These are phyloP conservation scores for Nicotiana knightiana DNA, from an alignment of 257 asterid genomes.

Conservation along the genomic window DNA sequence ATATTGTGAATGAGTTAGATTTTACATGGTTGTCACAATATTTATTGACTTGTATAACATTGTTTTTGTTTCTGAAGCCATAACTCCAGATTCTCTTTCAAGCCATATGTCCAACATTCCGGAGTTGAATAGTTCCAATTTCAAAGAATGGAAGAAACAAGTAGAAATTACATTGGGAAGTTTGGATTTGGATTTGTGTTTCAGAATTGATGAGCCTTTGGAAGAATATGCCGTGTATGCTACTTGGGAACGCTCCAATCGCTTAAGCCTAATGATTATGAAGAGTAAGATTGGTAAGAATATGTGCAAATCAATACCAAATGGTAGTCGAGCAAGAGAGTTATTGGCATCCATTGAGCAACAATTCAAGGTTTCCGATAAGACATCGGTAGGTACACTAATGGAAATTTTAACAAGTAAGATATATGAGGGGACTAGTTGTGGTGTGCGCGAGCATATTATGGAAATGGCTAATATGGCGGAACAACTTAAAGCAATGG, in stretches of 20 bases:
- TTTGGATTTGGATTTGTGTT: constrained; percentile 4
- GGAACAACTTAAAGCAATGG: constrained; percentile 1
- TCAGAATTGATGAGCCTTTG: neutral
- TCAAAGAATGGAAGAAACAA: constrained; percentile 8
- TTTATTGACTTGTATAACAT: neutral
- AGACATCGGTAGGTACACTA: neutral
- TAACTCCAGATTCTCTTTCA: constrained; percentile 7
- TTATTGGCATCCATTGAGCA: neutral
- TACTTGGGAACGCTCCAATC: constrained; percentile 4
- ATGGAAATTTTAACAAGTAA: neutral
- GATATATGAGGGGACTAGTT: neutral
- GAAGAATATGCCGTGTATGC: neutral
- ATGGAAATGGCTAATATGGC: constrained; percentile 8
- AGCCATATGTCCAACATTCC: neutral
- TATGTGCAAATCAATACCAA: neutral
- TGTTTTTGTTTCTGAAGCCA: neutral
- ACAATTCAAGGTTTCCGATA: neutral
- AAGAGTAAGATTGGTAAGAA: neutral
- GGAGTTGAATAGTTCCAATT: neutral
- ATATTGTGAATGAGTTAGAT: too few species aligned
- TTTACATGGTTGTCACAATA: neutral
- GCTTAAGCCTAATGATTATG: neutral
- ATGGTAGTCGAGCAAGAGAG: neutral
- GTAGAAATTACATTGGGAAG: neutral
- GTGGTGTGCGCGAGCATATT: neutral